Percentiles rank a stretch among this genome's conserved stretches.
These are phyloP conservation scores for Protea cynaroides DNA, from an alignment of 164 flowering plant species.

Conservation along the genomic window DNA sequence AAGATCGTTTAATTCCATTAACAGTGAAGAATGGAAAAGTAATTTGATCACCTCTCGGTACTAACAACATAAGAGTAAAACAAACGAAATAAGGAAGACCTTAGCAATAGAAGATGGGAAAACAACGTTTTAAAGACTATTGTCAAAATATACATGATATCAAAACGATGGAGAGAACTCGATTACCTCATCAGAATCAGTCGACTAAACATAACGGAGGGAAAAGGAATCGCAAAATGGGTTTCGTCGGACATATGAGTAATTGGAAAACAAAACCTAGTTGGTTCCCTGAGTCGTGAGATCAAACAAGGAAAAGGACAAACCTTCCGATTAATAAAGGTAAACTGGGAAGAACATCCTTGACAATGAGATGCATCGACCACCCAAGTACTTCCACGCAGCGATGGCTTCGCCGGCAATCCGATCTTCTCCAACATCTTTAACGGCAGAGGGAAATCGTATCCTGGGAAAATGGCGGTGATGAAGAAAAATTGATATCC, in stretches of 20 bases:
- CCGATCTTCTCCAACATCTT: slow-evolving; percentile 97
- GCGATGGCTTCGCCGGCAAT: slow-evolving; percentile 79
- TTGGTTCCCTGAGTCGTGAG: not conserved
- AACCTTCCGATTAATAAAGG: slow-evolving; percentile 97
- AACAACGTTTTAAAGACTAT: no score
- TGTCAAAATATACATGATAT: no score
- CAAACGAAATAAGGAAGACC: not conserved
- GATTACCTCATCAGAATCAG: not conserved
- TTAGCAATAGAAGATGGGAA: not conserved
- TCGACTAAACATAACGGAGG: not conserved
- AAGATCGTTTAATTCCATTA: not conserved
- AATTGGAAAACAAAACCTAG: not conserved
- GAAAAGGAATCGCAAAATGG: not conserved
- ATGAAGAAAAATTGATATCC: not conserved
- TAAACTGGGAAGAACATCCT: slow-evolving; percentile 92
- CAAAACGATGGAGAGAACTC: no score
- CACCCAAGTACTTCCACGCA: slow-evolving; percentile 82
- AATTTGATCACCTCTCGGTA: not conserved
- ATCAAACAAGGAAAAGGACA: not conserved
- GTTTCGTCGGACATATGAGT: not conserved
- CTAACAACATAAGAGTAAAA: not conserved
- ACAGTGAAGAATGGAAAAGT: not conserved
- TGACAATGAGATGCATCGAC: slow-evolving; percentile 93
- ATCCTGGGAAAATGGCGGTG: not conserved
- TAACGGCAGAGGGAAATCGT: not conserved